These are phyloP conservation scores for Pythium coloratum DNA, from an alignment of 352 stramenopile genomes.

Conservation along the genomic window DNA sequence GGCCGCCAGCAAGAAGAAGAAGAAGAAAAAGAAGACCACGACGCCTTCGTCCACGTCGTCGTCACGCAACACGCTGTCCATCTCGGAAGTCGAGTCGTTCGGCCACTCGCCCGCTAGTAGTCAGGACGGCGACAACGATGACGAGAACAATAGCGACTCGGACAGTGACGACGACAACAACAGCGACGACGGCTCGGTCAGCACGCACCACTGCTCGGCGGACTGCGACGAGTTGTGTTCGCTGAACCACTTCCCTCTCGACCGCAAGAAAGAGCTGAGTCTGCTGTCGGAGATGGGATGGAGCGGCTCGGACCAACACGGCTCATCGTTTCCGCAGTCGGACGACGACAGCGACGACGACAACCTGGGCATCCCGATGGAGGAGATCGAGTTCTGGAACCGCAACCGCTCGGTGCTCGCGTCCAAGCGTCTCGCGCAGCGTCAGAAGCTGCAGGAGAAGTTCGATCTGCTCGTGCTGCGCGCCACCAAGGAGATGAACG, in stretches of 20 bases:
- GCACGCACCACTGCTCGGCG: constrained; percentile 47
- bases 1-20: constrained; percentile 24
- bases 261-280: constrained; percentile 74
- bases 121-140: constrained; percentile 32
- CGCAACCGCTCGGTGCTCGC: constrained; percentile 75
- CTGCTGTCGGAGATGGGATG: constrained; percentile 86
- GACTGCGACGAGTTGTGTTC: constrained; percentile 54
- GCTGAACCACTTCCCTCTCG: constrained; percentile 49
- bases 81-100: constrained; percentile 32
- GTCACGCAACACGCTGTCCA: constrained; percentile 20
- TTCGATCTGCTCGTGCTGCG: constrained; percentile 85
- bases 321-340: constrained; percentile 60
- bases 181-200: constrained; percentile 8
- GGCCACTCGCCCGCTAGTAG: constrained; percentile 35
- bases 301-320: constrained; percentile 63
- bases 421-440: constrained; percentile 72
- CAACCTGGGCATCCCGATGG: constrained; percentile 78
- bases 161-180: constrained; percentile 33
- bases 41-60: constrained; percentile 18
- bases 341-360: constrained; percentile 79
- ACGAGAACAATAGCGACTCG: constrained; percentile 44
- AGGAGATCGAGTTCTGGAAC: constrained; percentile 87
- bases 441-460: constrained; percentile 82
- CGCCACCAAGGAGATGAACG: constrained; percentile 46
- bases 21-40: constrained; percentile 30